These are phyloP conservation scores for Nicotiana benthamiana DNA, from an alignment of 257 asterid species.

Conservation along the genomic window DNA sequence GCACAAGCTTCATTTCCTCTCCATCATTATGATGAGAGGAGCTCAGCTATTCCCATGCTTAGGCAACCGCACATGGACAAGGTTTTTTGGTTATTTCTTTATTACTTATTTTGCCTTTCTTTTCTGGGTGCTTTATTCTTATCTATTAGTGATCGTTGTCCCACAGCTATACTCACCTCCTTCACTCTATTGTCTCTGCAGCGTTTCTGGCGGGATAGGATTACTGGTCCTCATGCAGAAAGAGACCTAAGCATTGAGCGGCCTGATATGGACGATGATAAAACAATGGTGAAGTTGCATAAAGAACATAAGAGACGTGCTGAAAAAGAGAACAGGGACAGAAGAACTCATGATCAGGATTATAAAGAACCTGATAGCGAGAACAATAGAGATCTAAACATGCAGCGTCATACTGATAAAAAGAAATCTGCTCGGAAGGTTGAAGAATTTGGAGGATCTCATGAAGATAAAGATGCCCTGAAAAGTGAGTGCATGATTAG, in stretches of 20 bases:
- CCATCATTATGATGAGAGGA: conserved; percentile 71
- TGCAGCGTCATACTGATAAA: conserved; percentile 63
- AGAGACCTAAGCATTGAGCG: conserved; percentile 73
- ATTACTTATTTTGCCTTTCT: background rate
- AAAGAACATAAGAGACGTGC: conserved; percentile 74
- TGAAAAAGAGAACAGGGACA: conserved; percentile 67
- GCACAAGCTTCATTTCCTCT: conserved; percentile 50
- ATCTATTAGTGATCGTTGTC: conserved; percentile 11
- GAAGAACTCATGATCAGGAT: conserved; percentile 67
- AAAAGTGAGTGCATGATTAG: conserved; percentile 55
- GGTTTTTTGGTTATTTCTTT: conserved; percentile 29
- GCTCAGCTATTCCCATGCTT: conserved; percentile 54
- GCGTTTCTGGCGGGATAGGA: conserved; percentile 60
- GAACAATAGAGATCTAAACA: conserved; percentile 54
- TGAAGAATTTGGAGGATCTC: conserved; percentile 67
- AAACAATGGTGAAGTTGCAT: conserved; percentile 54
- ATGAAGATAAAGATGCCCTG: conserved; percentile 69
- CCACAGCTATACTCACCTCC: conserved; percentile 16
- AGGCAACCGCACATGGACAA: conserved; percentile 63
- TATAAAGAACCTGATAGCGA: conserved; percentile 57
- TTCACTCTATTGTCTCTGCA: conserved; percentile 23
- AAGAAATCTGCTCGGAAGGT: conserved; percentile 55
- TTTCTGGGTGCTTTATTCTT: background rate
- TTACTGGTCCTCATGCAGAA: conserved; percentile 54
- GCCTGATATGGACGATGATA: conserved; percentile 76